Percentiles rank a stretch among this genome's conserved stretches.
Conservation (phyloP, 2,329 filamentous ascomycete genomes). For the Xylaria sp. region DNA sequence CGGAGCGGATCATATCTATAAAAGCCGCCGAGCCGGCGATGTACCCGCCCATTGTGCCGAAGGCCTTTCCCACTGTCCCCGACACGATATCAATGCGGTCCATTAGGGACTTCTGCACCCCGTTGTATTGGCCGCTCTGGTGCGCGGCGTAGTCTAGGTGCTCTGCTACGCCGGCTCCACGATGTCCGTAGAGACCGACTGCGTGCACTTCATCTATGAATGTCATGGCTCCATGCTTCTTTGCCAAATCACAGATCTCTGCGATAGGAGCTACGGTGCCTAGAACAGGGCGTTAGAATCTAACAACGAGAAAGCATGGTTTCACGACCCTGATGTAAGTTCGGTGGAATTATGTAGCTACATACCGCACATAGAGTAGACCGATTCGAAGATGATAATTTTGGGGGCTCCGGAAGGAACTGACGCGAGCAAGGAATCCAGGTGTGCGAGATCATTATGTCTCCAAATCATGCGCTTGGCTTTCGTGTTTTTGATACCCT, state of each 20-base stretch:
- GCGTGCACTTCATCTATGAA: not conserved
- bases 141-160: not conserved
- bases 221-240: not conserved
- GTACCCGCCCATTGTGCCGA: not conserved
- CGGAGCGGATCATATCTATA: constrained; percentile 1
- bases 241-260: not conserved
- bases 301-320: not conserved
- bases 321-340: not conserved
- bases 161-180: not conserved
- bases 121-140: not conserved
- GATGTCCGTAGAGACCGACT: not conserved
- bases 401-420: not conserved
- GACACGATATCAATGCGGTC: not conserved
- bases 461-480: not conserved
- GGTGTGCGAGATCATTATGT: not conserved
- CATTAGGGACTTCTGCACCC: not conserved
- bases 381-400: not conserved
- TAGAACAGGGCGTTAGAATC: not conserved
- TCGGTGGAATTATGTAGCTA: not conserved
- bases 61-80: not conserved
- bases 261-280: not conserved
- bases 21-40: not conserved
- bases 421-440: not conserved
- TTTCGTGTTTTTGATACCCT: not conserved
- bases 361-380: not conserved